Evolutionary conservation across 805 yeast genomes (phyloP).

Genomic region (Metschnikowia baotianmanensis): DNA sequence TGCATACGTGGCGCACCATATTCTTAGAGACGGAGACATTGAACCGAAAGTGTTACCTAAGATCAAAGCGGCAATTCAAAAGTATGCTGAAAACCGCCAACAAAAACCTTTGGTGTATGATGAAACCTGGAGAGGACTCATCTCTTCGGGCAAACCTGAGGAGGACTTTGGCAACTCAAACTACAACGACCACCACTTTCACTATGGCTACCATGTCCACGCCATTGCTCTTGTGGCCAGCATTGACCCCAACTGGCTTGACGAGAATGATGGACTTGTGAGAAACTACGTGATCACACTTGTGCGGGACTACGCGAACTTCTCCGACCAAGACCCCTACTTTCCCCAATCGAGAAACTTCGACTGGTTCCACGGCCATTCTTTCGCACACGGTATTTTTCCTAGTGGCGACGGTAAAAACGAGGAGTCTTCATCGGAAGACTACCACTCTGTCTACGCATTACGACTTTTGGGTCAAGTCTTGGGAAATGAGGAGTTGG

Average conservation of each 20-base stretch:
- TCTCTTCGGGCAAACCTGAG: slow-evolving; percentile 61
- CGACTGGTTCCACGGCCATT: slow-evolving; percentile 77
- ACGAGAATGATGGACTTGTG: slow-evolving; percentile 29
- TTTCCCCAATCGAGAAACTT: slow-evolving; percentile 69
- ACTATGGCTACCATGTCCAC: slow-evolving; percentile 71
- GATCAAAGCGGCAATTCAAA: slow-evolving; percentile 64
- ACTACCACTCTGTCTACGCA: slow-evolving; percentile 68
- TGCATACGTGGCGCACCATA: slow-evolving; percentile 64
- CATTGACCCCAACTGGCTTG: slow-evolving; percentile 46
- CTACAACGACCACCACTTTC: slow-evolving; percentile 77
- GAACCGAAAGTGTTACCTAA: slow-evolving; percentile 52
- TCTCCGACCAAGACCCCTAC: slow-evolving; percentile 48
- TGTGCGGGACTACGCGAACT: slow-evolving; percentile 67
- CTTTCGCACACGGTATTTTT: slow-evolving; percentile 74
- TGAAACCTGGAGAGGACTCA: slow-evolving; percentile 71
- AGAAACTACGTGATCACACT: slow-evolving; percentile 54
- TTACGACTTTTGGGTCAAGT: slow-evolving; percentile 64
- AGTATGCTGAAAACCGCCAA: slow-evolving; percentile 71
- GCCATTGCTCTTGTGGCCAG: slow-evolving; percentile 69
- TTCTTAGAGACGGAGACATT: slow-evolving; percentile 55
- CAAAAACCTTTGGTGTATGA: slow-evolving; percentile 76
- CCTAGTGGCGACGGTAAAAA: slow-evolving; percentile 74
- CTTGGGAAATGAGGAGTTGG: slow-evolving; percentile 51
- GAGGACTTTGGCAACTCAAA: slow-evolving; percentile 73
- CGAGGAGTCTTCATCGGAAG: slow-evolving; percentile 73